Conservation (phyloP, 148 eudicot genomes). For the Cornus florida region DNA sequence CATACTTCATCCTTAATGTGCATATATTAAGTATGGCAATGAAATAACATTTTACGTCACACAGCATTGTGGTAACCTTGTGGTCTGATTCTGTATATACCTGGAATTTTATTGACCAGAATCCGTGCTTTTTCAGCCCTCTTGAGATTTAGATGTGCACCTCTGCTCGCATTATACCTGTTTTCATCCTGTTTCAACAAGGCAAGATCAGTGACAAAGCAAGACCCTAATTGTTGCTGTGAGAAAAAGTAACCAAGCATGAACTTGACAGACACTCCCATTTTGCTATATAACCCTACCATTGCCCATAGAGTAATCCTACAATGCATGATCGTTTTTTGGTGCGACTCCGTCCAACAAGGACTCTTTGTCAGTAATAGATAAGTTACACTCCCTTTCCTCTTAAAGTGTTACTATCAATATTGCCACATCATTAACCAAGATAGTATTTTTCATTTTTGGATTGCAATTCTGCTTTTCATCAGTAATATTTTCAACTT, state of each 20-base stretch:
- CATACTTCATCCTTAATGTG: background rate
- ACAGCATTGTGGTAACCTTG: too few species aligned
- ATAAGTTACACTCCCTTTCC: too few species aligned
- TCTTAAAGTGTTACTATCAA: too few species aligned
- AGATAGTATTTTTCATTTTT: too few species aligned
- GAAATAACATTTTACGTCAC: too few species aligned
- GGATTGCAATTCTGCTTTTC: too few species aligned
- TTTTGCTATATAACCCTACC: background rate
- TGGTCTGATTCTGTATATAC: constrained; percentile 18
- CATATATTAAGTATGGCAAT: background rate
- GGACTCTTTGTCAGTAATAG: too few species aligned
- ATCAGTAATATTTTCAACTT: too few species aligned
- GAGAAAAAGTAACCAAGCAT: background rate
- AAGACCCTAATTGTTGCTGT: background rate
- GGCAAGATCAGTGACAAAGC: background rate
- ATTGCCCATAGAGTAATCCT: too few species aligned
- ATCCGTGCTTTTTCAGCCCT: constrained; percentile 82
- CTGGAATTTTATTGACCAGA: constrained; percentile 82
- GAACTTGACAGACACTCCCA: background rate
- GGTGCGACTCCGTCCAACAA: too few species aligned
- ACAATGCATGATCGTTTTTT: too few species aligned
- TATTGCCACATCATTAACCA: too few species aligned
- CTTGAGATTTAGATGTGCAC: constrained; percentile 88
- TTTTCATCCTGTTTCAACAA: constrained; percentile 63
- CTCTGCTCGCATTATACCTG: constrained; percentile 77